Percentiles rank a stretch among this genome's conserved stretches.
Conservation (phyloP, 73 alveolate genomes). For the Tetrahymena malaccensis region DNA sequence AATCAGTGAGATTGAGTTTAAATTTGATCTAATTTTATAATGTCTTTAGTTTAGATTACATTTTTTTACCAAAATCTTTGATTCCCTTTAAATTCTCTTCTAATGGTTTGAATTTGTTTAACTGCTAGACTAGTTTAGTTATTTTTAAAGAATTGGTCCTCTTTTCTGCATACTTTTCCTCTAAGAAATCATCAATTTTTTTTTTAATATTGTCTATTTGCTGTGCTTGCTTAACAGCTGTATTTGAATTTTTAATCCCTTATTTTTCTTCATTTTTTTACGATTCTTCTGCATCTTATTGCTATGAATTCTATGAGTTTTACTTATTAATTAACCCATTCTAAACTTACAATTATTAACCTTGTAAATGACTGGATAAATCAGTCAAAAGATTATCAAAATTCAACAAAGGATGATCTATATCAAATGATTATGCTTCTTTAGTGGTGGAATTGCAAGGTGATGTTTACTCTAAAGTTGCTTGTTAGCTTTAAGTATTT, state of each 20-base stretch:
- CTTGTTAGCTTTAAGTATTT: background rate
- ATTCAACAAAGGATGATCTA: background rate
- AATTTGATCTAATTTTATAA: background rate
- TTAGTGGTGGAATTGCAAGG: background rate
- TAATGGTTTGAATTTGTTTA: background rate
- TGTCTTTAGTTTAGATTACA: background rate
- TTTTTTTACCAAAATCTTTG: background rate
- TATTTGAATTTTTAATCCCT: background rate
- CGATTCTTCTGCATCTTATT: background rate
- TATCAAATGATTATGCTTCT: background rate
- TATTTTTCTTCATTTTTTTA: background rate
- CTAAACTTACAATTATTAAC: background rate
- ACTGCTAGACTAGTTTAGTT: background rate
- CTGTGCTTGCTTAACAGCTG: background rate
- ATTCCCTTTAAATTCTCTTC: background rate
- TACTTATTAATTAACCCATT: background rate
- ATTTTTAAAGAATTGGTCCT: background rate
- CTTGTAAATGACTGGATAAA: background rate
- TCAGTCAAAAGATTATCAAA: background rate
- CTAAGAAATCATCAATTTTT: background rate
- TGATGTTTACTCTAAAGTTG: background rate
- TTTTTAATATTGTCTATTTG: background rate
- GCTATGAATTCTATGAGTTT: background rate
- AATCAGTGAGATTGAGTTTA: background rate
- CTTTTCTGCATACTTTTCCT: background rate